A percentile compares a stretch with the other conserved stretches of the same genome.
Conservation (phyloP, 179 eudicot genomes). For the Heliamphora pulchella region DNA sequence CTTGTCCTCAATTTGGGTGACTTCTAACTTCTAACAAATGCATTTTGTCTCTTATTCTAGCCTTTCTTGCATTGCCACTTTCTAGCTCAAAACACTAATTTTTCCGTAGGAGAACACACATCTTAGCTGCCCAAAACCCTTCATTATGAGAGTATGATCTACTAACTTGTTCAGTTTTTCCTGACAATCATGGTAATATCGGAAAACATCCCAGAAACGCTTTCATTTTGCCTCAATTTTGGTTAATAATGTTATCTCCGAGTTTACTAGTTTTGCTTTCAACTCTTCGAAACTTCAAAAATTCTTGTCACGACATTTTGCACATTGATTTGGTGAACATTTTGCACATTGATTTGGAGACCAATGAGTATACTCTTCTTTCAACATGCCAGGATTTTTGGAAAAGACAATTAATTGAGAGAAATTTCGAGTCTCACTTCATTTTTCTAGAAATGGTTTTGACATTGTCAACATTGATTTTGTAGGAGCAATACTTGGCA, state of each 20-base stretch:
- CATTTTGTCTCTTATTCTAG: too few relatives aligned
- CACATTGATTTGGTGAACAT: background rate
- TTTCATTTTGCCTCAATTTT: background rate
- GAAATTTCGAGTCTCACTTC: constrained; percentile 1
- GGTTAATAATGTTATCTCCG: too few relatives aligned
- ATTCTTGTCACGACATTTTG: background rate
- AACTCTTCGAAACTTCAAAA: background rate
- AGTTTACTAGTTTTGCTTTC: background rate
- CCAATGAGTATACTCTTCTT: background rate
- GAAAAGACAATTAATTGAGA: background rate
- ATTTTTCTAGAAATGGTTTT: constrained; percentile 8
- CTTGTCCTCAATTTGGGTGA: background rate
- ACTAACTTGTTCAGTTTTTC: background rate
- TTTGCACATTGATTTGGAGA: background rate
- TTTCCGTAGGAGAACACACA: background rate
- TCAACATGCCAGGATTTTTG: background rate
- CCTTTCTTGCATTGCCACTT: background rate
- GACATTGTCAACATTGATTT: constrained; percentile 13
- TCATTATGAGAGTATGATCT: background rate
- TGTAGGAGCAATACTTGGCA: constrained; percentile 62
- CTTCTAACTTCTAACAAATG: background rate
- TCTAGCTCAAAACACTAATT: background rate
- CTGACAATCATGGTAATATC: background rate
- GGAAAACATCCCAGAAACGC: background rate
- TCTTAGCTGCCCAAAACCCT: background rate